A percentile compares a stretch with the other conserved stretches of the same genome.
These are phyloP conservation scores for Pseudogymnoascus sp. DNA, from an alignment of 2,329 filamentous ascomycete genomes.

Conservation along the genomic window DNA sequence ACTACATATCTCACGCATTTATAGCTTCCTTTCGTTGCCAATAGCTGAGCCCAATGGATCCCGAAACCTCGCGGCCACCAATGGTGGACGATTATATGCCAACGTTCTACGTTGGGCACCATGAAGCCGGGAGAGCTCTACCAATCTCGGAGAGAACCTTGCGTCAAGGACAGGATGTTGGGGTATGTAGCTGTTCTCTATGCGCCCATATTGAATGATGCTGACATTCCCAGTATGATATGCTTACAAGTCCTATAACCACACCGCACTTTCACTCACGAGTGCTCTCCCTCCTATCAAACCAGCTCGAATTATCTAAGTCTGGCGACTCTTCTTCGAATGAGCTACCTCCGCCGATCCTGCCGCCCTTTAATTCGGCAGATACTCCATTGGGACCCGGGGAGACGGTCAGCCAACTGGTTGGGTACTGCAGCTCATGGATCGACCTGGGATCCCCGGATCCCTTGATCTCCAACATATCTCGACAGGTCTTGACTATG, in stretches of 20 bases:
- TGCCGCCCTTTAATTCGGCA: slow-evolving; percentile 64
- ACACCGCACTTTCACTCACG: slow-evolving; percentile 63
- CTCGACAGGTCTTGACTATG: slow-evolving; percentile 79
- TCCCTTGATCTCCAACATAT: slow-evolving; percentile 75
- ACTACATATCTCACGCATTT: background rate
- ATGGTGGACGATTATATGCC: slow-evolving; percentile 29
- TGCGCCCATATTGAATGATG: slow-evolving; percentile 12
- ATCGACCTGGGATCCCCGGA: slow-evolving; percentile 81
- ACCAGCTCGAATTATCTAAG: slow-evolving; percentile 38
- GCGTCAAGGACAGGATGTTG: slow-evolving; percentile 57
- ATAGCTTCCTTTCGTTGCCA: background rate
- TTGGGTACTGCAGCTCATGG: slow-evolving; percentile 81
- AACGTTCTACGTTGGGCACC: slow-evolving; percentile 64
- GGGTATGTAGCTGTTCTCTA: slow-evolving; percentile 42
- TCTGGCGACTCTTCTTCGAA: slow-evolving; percentile 33
- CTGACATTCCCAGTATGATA: slow-evolving; percentile 54
- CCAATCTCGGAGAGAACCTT: slow-evolving; percentile 58
- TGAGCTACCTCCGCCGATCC: slow-evolving; percentile 45
- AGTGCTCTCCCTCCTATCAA: slow-evolving; percentile 52
- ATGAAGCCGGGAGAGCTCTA: slow-evolving; percentile 53
- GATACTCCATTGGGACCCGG: slow-evolving; percentile 69
- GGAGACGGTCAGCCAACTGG: slow-evolving; percentile 60
- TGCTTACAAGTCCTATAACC: slow-evolving; percentile 71
- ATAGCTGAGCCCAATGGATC: slow-evolving; percentile 1
- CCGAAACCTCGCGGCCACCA: slow-evolving; percentile 12